phyloP scores from a whole-genome alignment of 2,329 filamentous ascomycete species.

The Pseudocercospora ulei region DNA sequence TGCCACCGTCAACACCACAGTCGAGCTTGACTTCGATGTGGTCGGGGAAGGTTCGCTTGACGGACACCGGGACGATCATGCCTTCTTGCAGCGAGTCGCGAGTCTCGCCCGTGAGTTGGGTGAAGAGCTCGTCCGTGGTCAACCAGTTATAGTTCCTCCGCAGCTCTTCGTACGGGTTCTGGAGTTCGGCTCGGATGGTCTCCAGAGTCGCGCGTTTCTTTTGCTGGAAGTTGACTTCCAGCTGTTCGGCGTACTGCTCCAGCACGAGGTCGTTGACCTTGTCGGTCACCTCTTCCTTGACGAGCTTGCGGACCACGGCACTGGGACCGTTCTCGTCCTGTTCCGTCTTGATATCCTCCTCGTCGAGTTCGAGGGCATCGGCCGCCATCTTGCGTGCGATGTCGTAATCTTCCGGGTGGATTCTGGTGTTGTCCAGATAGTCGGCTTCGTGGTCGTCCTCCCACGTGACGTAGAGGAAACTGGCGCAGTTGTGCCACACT shows the following conservation, averaged over 20 bases:
- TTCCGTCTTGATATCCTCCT: conserved; percentile 94
- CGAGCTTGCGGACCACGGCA: conserved; percentile 87
- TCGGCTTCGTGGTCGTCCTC: conserved; percentile 59
- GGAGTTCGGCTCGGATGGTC: conserved; percentile 86
- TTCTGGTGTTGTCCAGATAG: conserved; percentile 90
- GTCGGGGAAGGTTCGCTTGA: conserved; percentile 80
- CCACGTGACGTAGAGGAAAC: conserved; percentile 83
- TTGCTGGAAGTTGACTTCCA: conserved; percentile 86
- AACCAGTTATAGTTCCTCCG: conserved; percentile 67
- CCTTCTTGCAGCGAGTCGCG: conserved; percentile 69
- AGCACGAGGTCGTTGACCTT: conserved; percentile 92
- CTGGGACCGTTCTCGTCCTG: conserved; percentile 80
- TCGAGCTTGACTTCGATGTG: conserved; percentile 90
- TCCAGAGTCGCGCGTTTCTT: conserved; percentile 92
- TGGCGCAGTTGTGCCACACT: conserved; percentile 94
- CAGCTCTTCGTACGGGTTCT: conserved; percentile 88
- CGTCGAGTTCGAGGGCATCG: conserved; percentile 88
- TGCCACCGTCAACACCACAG: conserved; percentile 82
- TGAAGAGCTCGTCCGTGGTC: conserved; percentile 71
- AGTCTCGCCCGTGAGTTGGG: conserved; percentile 93
- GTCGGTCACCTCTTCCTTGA: conserved; percentile 86
- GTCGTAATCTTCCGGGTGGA: conserved; percentile 97
- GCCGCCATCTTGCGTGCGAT: conserved; percentile 97
- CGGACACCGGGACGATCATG: conserved; percentile 85
- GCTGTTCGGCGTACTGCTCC: conserved; percentile 92